Base-by-base conservation (phyloP, 179 eudicot genomes). In the Spinacia oleracea region DNA sequence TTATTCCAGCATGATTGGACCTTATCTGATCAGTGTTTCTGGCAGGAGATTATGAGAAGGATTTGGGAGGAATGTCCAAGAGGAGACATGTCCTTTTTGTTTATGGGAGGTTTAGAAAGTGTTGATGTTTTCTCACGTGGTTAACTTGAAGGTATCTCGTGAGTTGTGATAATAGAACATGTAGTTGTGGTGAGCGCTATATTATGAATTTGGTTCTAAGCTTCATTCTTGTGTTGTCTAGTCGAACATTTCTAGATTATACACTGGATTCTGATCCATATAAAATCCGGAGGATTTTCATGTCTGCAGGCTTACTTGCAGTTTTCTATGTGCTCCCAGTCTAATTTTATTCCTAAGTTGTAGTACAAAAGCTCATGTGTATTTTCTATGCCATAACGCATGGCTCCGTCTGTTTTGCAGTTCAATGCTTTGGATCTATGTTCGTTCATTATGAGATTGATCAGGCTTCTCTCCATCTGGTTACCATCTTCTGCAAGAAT, bases 381-480 rank as follows among this genome's bases (percentile, higher is more conserved):
- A 20, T 35, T 46, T 45, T 25, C 46, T 63, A 40, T 40, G 72
- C 38, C 53, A 40, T 77, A 31, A 15, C 16, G 23, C 64, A 5
- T n/a, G 56, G 50, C 64, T 50, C 11, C 12, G 32, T 43, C 25
- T 38, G 40, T 34, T 23, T 48, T 66, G 60, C 74, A 64, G 81
- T 31, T 40, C 58, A 65, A 65, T 51, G 73, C 66, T 48, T 51
- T 76, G 46, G 31, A 48, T 70, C 34, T 70, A 43, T 42, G 15
- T 43, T 69, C 15, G 15, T n/a, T n/a, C 56, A 35, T 23, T 8
- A 73, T 73, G 77, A 3, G 60, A 11, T 70, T 50, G 29, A 51
- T 51, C 29, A 35, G 42, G 72, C 32, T 65, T 51, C 11, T 27
- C 25, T 75, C 31, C 45, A 31, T 73, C 40, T 64, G 43, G 78